Conservation (phyloP, 192 early-diverging fungal genomes). For the Entomortierella parvispora region DNA sequence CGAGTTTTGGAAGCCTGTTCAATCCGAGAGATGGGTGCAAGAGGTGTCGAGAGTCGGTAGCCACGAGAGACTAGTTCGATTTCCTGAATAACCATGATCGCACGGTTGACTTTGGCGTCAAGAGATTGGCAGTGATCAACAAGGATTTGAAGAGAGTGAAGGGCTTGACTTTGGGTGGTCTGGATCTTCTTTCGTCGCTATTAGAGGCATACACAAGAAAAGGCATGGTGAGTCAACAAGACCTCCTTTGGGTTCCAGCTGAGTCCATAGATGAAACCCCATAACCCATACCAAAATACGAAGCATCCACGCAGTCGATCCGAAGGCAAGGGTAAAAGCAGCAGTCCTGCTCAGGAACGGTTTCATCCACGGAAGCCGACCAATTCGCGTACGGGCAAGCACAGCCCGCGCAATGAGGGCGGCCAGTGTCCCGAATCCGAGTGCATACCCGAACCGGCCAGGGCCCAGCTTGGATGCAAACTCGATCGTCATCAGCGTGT, state of each 20-base stretch:
- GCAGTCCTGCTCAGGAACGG: conserved; percentile 29
- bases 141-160: conserved; percentile 52
- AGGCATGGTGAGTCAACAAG: background rate
- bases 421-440: conserved; percentile 35
- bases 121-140: conserved; percentile 58
- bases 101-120: conserved; percentile 61
- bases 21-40: conserved; percentile 70
- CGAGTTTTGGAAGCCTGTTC: conserved; percentile 64
- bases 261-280: background rate
- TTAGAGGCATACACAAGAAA: background rate
- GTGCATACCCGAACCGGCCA: conserved; percentile 34
- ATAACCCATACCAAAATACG: conserved; percentile 27
- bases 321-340: conserved; percentile 23
- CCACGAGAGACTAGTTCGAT: conserved; percentile 72
- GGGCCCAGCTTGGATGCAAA: conserved; percentile 23
- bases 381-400: conserved; percentile 21
- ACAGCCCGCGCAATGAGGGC: conserved; percentile 27
- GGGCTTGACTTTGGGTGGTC: conserved; percentile 52
- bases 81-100: conserved; percentile 67
- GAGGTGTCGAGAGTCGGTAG: conserved; percentile 66
- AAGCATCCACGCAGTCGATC: conserved; percentile 42
- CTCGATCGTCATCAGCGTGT: conserved; percentile 30
- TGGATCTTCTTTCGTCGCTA: conserved; percentile 61
- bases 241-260: background rate
- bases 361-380: conserved; percentile 13